These are phyloP conservation scores for Acanthamoeba triangularis DNA, from an alignment of 208 protist genomes.

Conservation along the genomic window DNA sequence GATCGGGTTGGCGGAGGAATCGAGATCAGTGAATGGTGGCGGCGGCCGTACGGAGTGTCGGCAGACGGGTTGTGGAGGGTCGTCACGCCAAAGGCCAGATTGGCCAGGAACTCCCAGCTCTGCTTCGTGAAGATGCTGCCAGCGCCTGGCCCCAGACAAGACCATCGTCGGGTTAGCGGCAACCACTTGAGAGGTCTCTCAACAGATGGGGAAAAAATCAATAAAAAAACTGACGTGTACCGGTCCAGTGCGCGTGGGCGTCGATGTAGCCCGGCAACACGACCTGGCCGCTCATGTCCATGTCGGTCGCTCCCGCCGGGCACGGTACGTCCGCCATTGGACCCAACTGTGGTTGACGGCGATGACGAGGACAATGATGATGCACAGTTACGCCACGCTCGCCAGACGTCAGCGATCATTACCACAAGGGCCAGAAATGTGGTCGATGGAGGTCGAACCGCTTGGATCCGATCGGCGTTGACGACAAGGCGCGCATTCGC, in stretches of 20 bases:
- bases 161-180: background rate
- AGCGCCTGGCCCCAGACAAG: background rate
- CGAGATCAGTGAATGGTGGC: too few relatives aligned
- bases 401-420: too few relatives aligned
- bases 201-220: background rate
- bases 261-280: conserved; percentile 67
- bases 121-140: background rate
- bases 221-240: background rate
- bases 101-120: conserved; percentile 64
- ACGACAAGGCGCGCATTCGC: background rate
- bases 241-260: conserved; percentile 61
- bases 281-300: background rate
- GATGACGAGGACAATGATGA: too few relatives aligned
- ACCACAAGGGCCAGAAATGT: too few relatives aligned
- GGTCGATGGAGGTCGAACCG: too few relatives aligned
- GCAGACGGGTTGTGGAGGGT: conserved; percentile 75
- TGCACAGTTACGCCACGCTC: too few relatives aligned
- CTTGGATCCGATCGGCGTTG: background rate
- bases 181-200: background rate
- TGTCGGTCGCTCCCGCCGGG: background rate
- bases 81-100: conserved; percentile 75
- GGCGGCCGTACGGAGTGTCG: conserved; percentile 42
- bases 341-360: too few relatives aligned
- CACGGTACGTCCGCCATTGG: background rate
- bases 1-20: too few relatives aligned